phyloP scores from a whole-genome alignment of 495 filamentous ascomycete genomes.

The Letharia columbiana region DNA sequence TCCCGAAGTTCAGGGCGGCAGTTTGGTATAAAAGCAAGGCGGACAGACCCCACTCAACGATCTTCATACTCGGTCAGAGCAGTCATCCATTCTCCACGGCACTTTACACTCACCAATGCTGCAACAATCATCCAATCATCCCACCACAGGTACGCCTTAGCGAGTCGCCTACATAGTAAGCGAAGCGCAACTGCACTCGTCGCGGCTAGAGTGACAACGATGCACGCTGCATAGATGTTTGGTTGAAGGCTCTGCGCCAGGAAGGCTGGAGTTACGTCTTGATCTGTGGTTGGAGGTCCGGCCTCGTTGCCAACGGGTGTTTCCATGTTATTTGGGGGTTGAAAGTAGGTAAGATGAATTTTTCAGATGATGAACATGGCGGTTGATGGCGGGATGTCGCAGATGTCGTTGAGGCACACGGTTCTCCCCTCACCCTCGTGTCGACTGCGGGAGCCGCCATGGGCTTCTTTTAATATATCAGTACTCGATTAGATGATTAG shows the following conservation, averaged over 20 bases:
- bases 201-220: constrained; percentile 27
- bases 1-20: constrained; percentile 15
- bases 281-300: not conserved
- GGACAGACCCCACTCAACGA: constrained; percentile 19
- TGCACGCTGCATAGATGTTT: constrained; percentile 9
- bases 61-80: constrained; percentile 7
- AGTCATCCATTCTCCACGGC: not conserved
- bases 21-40: constrained; percentile 10
- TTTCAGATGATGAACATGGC: not conserved
- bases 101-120: constrained; percentile 23
- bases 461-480: too few relatives aligned
- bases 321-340: not conserved
- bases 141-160: constrained; percentile 33
- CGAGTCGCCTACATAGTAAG: constrained; percentile 28
- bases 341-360: not conserved
- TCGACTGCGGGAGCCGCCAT: too few relatives aligned
- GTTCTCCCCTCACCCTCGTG: not conserved
- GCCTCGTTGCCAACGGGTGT: not conserved
- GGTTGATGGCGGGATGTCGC: not conserved
- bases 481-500: too few relatives aligned
- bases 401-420: not conserved
- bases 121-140: constrained; percentile 34
- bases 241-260: constrained; percentile 7
- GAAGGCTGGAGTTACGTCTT: constrained; percentile 1
- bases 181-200: constrained; percentile 31